Evolutionary conservation across 495 filamentous ascomycete species (phyloP), one percentile per base, ranked within the genome.

Genomic region (Aspergillus egyptiacus): DNA sequence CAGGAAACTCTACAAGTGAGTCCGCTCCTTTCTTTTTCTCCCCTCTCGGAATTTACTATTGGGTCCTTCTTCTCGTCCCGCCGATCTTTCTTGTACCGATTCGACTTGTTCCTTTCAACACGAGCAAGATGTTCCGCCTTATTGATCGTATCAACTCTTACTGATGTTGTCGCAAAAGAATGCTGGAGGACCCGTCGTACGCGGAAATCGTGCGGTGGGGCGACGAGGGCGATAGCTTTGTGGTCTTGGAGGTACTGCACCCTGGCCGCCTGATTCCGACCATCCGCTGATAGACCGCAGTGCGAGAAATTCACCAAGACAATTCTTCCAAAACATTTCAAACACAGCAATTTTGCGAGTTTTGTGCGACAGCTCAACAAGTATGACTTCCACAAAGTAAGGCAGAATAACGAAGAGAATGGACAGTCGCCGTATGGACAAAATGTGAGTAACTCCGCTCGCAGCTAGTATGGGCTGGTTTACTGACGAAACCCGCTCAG

Each of bases 291-390:
- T 25, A 6, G 42, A 42, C 30, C 35, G 22, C 64, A 96, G 93
- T 95, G 93, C 66, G 94, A 97, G 61, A 93, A 94, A 65, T 99
- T 99, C 61, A 97, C 93, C 36, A 97, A 96, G 66, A 84, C 85
- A 39, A 96, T 99, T 56, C 77, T 98, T 15, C 94, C 93, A 0
- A 96, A 96, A 63, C 93, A 99, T 63, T 97, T 97, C 76, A 99
- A 97, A 71, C 91, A 97, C 68, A 95, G 89, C 80, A 99, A 99
- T 64, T 97, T 99, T 65, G 93, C 94, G 33, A 95, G 89, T 71
- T 99, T 99, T 57, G 93, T 99, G 34, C 86, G 93, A 57, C 93
- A 99, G 66, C 73, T 99, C 39, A 99, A 99, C 74, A 99, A 99
- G 64, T 99, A 95, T 67, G 93, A 97, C 67, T 99, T 99, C 56